Evolutionary conservation across 208 protist genomes (phyloP).

Genomic region (Trypanosoma platydactyli): DNA sequence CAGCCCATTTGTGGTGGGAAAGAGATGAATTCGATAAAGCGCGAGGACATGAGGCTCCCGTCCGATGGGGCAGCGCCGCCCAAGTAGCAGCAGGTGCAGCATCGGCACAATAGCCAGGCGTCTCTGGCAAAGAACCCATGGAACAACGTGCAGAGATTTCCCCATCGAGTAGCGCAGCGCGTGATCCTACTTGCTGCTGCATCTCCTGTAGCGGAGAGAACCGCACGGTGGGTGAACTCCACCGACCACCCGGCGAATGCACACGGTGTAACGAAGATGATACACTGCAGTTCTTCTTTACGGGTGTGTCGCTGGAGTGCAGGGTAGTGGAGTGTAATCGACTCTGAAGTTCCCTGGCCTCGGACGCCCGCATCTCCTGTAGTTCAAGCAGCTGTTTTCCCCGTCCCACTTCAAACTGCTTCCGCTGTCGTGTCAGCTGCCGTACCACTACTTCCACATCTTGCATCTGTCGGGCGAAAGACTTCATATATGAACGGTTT

Average conservation of each 20-base stretch:
- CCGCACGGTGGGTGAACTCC: neutral
- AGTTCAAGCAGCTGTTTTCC: constrained; percentile 6
- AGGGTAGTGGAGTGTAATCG: neutral
- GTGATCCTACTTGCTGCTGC: neutral
- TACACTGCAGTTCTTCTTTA: neutral
- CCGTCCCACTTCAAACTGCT: constrained; percentile 9
- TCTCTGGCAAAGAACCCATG: neutral
- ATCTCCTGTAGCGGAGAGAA: neutral
- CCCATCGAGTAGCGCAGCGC: neutral
- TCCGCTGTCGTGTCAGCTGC: neutral
- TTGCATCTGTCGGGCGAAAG: constrained; percentile 2
- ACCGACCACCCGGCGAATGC: too few relatives aligned
- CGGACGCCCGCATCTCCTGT: neutral
- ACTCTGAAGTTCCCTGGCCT: neutral
- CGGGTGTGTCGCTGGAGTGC: neutral
- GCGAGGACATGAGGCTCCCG: too few relatives aligned
- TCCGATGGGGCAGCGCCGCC: neutral
- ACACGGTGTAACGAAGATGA: neutral
- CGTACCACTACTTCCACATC: neutral
- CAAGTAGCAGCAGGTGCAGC: neutral
- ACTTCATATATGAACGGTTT: constrained; percentile 14
- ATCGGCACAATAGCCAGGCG: neutral
- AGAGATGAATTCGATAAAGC: too few relatives aligned
- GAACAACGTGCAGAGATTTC: neutral
- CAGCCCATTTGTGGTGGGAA: too few relatives aligned